Evolutionary conservation across 192 early-diverging fungal species (phyloP), one percentile per base, ranked within the genome.

Genomic region (Chytriomyces sp.): DNA sequence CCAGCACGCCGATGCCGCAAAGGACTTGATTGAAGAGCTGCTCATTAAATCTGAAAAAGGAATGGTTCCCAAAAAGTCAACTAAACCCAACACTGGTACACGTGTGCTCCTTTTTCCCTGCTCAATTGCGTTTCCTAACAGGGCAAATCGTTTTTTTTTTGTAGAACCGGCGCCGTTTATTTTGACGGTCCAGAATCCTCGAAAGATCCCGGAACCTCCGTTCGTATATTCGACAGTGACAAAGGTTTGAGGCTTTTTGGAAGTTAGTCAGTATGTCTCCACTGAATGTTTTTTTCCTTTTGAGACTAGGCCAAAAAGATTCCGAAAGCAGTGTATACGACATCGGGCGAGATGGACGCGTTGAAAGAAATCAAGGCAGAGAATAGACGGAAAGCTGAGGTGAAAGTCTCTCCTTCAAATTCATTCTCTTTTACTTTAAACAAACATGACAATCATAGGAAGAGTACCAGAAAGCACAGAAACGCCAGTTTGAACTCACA

Each of bases 91-190:
- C 18, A 83, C 82, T 48, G 82, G 80, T 82, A 65, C 5, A 44
- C 50, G 26, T 66, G 47, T 8, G 43, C 24, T 18, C 11, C 67
- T 6, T 68, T 6, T 13, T 68, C 8, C 50, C 8, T 53, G 50
- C 18, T 53, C 50, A 18, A 53, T 8, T 18, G 50, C 9, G 8
- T 53, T 53, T 8, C 18, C 50, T 53, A 35, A 35, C 35, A 35
- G 35, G 4, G 35, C 35, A 1, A 2, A 4, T 35, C 35, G n/a
- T n/a, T n/a, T n/a, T n/a, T n/a, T 47, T 45, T n/a, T 20, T 18
- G 53, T 45, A 83, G 84, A 79, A 49, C 26, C 74, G 24, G 76
- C 72, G 6, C 84, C 87, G 2, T 88, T 88, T 63, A 43, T 84
- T n/a, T 75, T 86, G 11, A 86, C 87, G 20, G 67, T 77, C 28